A percentile compares a stretch with the other conserved stretches of the same genome.
These are phyloP conservation scores for Pelargonium nanum DNA, from an alignment of 345 rosid genomes.

Conservation along the genomic window DNA sequence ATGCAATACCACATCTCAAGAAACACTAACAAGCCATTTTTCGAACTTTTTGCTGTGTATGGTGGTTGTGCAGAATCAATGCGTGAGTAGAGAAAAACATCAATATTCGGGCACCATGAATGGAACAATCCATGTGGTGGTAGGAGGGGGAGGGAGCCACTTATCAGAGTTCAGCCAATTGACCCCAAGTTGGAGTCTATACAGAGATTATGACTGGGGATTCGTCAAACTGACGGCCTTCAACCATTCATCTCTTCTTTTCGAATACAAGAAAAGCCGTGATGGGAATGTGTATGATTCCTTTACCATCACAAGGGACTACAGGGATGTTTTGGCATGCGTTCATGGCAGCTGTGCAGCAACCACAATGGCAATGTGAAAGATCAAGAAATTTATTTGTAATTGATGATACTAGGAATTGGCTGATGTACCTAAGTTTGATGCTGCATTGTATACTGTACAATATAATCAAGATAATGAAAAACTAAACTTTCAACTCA, in stretches of 20 bases:
- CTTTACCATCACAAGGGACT: slow-evolving; percentile 76
- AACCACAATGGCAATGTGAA: slow-evolving; percentile 54
- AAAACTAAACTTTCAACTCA: too few relatives aligned
- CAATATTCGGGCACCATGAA: slow-evolving; percentile 54
- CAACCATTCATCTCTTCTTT: slow-evolving; percentile 61
- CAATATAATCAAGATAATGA: not conserved
- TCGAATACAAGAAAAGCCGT: slow-evolving; percentile 83
- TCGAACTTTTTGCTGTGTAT: slow-evolving; percentile 1
- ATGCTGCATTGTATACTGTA: not conserved
- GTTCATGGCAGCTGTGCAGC: slow-evolving; percentile 59
- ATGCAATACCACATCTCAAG: too few relatives aligned
- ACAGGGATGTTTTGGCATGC: slow-evolving; percentile 73
- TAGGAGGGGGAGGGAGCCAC: slow-evolving; percentile 80
- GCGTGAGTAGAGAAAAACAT: slow-evolving; percentile 40
- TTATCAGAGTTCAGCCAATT: slow-evolving; percentile 44
- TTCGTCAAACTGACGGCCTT: slow-evolving; percentile 75
- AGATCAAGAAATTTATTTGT: not conserved
- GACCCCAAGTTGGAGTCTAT: slow-evolving; percentile 58
- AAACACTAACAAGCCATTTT: not conserved
- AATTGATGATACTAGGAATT: not conserved
- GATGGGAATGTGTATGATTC: slow-evolving; percentile 66
- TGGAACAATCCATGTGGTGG: slow-evolving; percentile 84
- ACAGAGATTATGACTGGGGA: slow-evolving; percentile 64
- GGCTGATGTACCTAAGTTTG: not conserved
- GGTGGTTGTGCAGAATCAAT: slow-evolving; percentile 45